phyloP scores from a whole-genome alignment of 306 rosid genomes.

The Trifolium pratense region DNA sequence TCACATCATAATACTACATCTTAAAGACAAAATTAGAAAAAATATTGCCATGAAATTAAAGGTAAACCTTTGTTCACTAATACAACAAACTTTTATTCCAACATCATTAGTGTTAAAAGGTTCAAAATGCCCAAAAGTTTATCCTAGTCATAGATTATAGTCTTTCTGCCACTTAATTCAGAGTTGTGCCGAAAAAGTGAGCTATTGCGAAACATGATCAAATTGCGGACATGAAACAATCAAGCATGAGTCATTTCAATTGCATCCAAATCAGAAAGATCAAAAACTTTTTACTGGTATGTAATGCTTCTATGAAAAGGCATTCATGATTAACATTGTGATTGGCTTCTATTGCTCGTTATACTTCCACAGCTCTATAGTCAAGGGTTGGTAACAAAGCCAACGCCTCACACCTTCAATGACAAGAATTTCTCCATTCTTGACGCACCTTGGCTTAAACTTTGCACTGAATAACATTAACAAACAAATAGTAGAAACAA shows the following conservation, averaged over 20 bases:
- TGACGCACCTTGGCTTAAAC: slow-evolving; percentile 74
- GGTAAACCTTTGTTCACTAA: background rate
- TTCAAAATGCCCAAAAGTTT: too few relatives aligned
- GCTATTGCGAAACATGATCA: slow-evolving; percentile 24
- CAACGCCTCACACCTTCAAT: slow-evolving; percentile 83
- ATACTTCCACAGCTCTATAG: background rate
- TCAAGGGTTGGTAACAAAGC: slow-evolving; percentile 38
- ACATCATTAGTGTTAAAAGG: slow-evolving; percentile 1
- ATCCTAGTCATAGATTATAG: too few relatives aligned
- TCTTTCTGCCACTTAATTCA: too few relatives aligned
- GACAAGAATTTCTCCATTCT: slow-evolving; percentile 61
- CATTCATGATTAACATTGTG: too few relatives aligned
- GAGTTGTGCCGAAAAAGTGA: slow-evolving; percentile 12
- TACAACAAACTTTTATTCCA: too few relatives aligned
- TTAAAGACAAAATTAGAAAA: background rate
- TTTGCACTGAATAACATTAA: slow-evolving; percentile 63
- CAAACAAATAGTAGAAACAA: slow-evolving; percentile 36
- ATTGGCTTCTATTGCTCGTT: background rate
- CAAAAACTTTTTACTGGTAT: background rate
- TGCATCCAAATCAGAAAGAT: background rate
- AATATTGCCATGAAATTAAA: background rate
- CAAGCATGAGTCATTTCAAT: slow-evolving; percentile 12
- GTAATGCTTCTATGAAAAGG: too few relatives aligned
- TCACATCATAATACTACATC: background rate
- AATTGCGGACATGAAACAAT: background rate